These are phyloP conservation scores for Colletotrichum sp. DNA, from an alignment of 2,329 filamentous ascomycete genomes.

Conservation along the genomic window DNA sequence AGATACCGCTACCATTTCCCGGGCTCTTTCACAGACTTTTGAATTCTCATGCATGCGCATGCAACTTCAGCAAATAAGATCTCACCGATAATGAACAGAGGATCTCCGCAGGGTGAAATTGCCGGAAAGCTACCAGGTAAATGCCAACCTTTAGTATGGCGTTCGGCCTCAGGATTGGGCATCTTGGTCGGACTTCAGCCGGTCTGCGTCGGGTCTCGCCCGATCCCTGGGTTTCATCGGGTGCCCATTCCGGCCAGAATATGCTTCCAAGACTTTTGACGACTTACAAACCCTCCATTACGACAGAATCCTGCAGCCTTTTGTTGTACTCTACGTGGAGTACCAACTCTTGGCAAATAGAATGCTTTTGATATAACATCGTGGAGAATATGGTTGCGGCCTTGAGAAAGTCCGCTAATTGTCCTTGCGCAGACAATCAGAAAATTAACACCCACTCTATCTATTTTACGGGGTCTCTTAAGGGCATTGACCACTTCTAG, in stretches of 20 bases:
- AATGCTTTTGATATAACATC: neutral
- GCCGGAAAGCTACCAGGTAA: neutral
- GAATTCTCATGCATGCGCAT: neutral
- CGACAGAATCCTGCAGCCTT: neutral
- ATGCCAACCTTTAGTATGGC: neutral
- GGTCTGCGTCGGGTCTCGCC: neutral
- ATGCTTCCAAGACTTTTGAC: neutral
- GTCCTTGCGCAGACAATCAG: neutral
- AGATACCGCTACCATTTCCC: too few species aligned
- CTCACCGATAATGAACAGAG: neutral
- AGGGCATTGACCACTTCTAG: neutral
- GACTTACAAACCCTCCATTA: constrained; percentile 1
- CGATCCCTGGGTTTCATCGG: neutral
- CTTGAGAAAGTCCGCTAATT: neutral
- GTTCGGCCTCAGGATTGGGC: neutral
- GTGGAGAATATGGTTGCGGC: neutral
- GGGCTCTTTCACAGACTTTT: neutral
- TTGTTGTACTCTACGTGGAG: neutral
- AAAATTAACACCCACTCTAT: neutral
- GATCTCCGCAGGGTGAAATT: neutral
- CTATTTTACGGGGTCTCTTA: neutral
- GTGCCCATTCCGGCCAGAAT: neutral
- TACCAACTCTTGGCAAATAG: neutral
- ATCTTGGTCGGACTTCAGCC: neutral
- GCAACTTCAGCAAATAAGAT: neutral